Evolutionary conservation across 306 rosid species (phyloP), one percentile per base, ranked within the genome.

Genomic region (Lathyrus oleraceus): DNA sequence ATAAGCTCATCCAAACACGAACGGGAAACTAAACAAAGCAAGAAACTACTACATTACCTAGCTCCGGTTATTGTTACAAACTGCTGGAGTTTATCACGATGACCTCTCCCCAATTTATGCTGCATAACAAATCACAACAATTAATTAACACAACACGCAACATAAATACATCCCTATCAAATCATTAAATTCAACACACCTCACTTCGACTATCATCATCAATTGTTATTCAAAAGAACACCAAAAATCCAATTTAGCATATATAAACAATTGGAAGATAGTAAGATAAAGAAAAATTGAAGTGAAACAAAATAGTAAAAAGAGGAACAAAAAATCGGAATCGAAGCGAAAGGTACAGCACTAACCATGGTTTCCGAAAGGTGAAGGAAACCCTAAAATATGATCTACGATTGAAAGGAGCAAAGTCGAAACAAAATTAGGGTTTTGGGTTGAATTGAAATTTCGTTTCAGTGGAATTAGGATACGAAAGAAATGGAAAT

Each of bases 1-100:
- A 30, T 30, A 30, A 30, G 7, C 5, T 30, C 35, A 30, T 30
- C 35, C 35, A 30, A 30, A 30, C 35, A 30, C 4, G 32, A 15
- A 23, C 7, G 5, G 6, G 13, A 44, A 51, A 69, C 9, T 10
- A 76, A 40, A 71, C 60, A 15, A 36, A 64, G 32, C 63, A 43
- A 25, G 19, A 10, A 72, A 30, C 74, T 21, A 47, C 12, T 54
- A n/a, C 6, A 67, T 73, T 83, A 95, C 97, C 96, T 95, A 10
- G 97, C 90, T 47, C 97, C 97, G 44, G 99, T 95, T 74, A 95
- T 91, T 16, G 91, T 51, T 70, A 95, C 77, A 80, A 95, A 95
- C 85, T 95, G 99, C 83, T 95, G 97, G 72, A 95, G 76, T 84
- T 95, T 95, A 78, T 95, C 99, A 3, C 97, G 97, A 30, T 91